Percentiles rank a stretch among this genome's conserved stretches.
These are phyloP conservation scores for Auriculariales sp. DNA, from an alignment of 768 basidiomycete genomes.

Conservation along the genomic window DNA sequence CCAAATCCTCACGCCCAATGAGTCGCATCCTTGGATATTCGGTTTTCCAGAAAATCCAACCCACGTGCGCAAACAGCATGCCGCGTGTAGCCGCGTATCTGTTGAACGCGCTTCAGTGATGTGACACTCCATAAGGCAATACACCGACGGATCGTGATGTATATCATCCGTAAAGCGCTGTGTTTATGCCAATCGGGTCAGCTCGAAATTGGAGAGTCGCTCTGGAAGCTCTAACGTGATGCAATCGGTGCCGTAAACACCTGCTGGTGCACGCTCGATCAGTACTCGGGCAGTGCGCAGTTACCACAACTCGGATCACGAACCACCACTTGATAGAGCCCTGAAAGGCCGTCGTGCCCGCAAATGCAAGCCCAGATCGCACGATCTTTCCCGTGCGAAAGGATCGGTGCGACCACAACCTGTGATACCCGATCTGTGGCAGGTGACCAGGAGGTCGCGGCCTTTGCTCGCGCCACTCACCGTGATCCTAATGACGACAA, in stretches of 20 bases:
- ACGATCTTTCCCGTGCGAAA: slow-evolving; percentile 45
- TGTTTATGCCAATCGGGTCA: neutral
- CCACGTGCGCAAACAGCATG: slow-evolving; percentile 64
- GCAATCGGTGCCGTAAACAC: slow-evolving; percentile 60
- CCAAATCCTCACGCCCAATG: slow-evolving; percentile 55
- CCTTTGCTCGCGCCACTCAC: neutral
- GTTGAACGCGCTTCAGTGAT: neutral
- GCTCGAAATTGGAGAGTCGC: neutral
- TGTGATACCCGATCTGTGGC: slow-evolving; percentile 69
- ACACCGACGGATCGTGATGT: slow-evolving; percentile 46
- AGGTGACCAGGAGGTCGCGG: slow-evolving; percentile 19
- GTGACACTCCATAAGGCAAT: neutral
- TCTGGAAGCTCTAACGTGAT: slow-evolving; percentile 38
- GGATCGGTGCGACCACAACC: slow-evolving; percentile 63
- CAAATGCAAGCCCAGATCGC: slow-evolving; percentile 42
- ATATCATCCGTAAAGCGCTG: slow-evolving; percentile 61
- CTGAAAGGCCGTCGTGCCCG: slow-evolving; percentile 65
- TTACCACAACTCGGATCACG: slow-evolving; percentile 9
- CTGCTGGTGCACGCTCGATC: slow-evolving; percentile 18
- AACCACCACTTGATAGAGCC: slow-evolving; percentile 66
- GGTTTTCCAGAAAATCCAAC: slow-evolving; percentile 76
- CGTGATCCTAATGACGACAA: neutral
- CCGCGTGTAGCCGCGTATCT: slow-evolving; percentile 66
- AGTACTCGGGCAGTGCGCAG: neutral
- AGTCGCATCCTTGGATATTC: slow-evolving; percentile 43